Conservation (phyloP, 306 rosid genomes). For the Herpetospermum pedunculosum region DNA sequence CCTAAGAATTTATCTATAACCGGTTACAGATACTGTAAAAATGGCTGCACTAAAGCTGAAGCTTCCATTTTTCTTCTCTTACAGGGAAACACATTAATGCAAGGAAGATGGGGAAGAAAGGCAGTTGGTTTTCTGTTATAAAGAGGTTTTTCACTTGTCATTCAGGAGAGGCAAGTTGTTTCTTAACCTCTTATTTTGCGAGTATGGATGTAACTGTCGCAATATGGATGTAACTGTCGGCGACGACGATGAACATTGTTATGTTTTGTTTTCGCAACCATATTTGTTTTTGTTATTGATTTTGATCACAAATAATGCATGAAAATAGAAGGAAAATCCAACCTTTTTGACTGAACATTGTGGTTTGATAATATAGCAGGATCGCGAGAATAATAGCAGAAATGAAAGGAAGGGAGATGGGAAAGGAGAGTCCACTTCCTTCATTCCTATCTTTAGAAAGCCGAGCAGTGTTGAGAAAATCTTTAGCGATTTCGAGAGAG, state of each 20-base stretch:
- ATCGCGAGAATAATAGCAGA: conserved; percentile 42
- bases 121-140: conserved; percentile 87
- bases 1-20: not conserved
- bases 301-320: not conserved
- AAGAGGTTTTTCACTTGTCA: conserved; percentile 68
- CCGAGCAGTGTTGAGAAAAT: conserved; percentile 95
- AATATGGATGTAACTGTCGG: not conserved
- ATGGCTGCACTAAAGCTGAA: conserved; percentile 2
- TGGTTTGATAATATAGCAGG: conserved; percentile 25
- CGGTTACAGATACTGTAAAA: not conserved
- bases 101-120: conserved; percentile 79
- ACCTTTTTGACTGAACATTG: not conserved
- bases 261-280: not conserved
- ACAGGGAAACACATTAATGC: conserved; percentile 36
- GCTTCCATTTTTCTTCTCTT: not conserved
- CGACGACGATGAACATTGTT: not conserved
- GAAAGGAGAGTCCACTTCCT: conserved; percentile 60
- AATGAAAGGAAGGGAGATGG: conserved; percentile 75
- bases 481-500: conserved; percentile 89
- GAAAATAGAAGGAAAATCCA: not conserved
- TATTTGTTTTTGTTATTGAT: not conserved
- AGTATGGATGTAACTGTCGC: not conserved
- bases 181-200: not conserved
- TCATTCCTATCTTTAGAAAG: conserved; percentile 74
- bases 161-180: conserved; percentile 46